These are phyloP conservation scores for Hyaloscypha variabilis DNA, from an alignment of 495 filamentous ascomycete species.

Conservation along the genomic window DNA sequence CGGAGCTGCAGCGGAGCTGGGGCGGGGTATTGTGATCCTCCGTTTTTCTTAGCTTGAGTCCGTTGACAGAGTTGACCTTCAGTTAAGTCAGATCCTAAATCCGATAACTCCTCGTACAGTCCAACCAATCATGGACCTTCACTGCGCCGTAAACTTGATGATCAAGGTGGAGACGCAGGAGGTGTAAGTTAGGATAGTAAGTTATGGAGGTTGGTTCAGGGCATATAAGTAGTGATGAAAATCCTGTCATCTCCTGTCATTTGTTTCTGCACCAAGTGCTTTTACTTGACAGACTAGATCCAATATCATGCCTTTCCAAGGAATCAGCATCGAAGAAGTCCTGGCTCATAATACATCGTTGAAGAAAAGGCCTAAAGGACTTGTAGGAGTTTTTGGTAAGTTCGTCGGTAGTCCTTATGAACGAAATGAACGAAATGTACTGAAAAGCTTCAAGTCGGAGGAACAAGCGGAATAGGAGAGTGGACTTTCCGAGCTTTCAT, in stretches of 20 bases:
- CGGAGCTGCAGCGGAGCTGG: background rate
- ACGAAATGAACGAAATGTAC: background rate
- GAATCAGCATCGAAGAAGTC: background rate
- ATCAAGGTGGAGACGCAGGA: background rate
- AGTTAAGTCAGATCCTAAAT: background rate
- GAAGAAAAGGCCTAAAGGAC: background rate
- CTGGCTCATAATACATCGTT: background rate
- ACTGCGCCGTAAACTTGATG: too few relatives aligned
- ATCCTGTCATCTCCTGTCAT: background rate
- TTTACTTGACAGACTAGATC: background rate
- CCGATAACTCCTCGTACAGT: background rate
- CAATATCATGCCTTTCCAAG: background rate
- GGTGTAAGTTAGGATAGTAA: background rate
- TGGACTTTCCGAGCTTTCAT: slow-evolving; percentile 8
- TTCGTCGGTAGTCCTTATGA: background rate
- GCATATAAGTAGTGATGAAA: background rate
- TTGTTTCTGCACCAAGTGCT: background rate
- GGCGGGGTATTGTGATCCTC: background rate
- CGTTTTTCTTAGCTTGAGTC: background rate
- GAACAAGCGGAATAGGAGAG: slow-evolving; percentile 6
- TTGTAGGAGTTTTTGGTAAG: slow-evolving; percentile 10
- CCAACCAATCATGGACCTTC: background rate
- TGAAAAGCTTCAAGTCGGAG: background rate
- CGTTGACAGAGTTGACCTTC: background rate
- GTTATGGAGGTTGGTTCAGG: background rate